Conservation (phyloP, 2,329 filamentous ascomycete genomes). For the Periconia digitata region DNA sequence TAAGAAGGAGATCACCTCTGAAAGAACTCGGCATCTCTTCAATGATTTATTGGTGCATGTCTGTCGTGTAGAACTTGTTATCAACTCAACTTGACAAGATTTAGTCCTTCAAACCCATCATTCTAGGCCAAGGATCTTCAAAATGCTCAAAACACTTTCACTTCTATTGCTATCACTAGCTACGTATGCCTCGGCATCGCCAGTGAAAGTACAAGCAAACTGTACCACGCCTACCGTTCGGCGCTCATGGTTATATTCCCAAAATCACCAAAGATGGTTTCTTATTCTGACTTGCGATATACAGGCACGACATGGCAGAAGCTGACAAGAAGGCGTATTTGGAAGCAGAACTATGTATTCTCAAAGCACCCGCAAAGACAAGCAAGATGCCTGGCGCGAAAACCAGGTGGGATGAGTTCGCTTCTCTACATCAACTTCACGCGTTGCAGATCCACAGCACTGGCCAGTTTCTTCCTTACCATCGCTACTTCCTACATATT, state of each 20-base stretch:
- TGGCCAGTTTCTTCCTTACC: constrained; percentile 36
- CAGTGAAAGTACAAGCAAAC: background rate
- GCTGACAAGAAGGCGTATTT: constrained; percentile 8
- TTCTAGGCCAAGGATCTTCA: no score
- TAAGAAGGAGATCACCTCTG: no score
- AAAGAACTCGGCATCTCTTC: no score
- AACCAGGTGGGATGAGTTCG: constrained; percentile 9
- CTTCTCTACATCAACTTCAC: background rate
- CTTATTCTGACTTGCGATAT: background rate
- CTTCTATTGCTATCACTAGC: background rate
- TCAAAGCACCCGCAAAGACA: constrained; percentile 4
- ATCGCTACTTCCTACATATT: constrained; percentile 10
- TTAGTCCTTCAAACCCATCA: no score
- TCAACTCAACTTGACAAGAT: no score
- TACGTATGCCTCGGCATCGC: background rate
- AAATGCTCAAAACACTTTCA: background rate
- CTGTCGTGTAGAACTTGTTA: no score
- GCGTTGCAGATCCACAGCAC: background rate
- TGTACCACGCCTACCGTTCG: background rate
- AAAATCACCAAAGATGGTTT: no score
- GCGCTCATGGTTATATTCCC: background rate
- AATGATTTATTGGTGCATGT: no score
- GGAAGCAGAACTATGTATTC: constrained; percentile 8
- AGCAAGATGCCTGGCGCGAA: background rate
- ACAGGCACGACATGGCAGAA: constrained; percentile 3